Percentiles rank a stretch among this genome's conserved stretches.
Conservation (phyloP, 306 rosid species). For the Fragaria nilgerrensis region DNA sequence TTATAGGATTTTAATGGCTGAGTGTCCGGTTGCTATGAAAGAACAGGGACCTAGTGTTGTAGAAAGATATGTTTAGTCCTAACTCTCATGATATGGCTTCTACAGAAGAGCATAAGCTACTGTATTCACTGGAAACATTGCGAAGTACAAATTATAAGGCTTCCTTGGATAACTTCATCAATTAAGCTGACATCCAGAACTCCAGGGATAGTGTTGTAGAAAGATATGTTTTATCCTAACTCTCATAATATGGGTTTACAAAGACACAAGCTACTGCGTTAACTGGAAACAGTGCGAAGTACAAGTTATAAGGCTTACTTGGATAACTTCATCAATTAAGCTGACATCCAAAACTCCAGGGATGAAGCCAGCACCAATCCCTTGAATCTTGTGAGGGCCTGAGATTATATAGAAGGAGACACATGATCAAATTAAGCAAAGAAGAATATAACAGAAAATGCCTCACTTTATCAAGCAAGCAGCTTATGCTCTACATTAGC, state of each 20-base stretch:
- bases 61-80: background rate
- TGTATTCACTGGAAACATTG: background rate
- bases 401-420: constrained; percentile 23
- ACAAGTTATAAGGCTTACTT: constrained; percentile 48
- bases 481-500: background rate
- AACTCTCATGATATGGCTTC: background rate
- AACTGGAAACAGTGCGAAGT: too few species aligned
- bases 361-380: constrained; percentile 96
- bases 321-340: constrained; percentile 76
- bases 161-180: constrained; percentile 81
- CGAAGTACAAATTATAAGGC: constrained; percentile 29
- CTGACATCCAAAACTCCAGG: constrained; percentile 82
- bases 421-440: constrained; percentile 27
- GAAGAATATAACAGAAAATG: background rate
- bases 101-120: background rate
- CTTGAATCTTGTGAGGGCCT: constrained; percentile 99
- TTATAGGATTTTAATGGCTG: background rate
- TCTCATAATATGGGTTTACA: too few species aligned
- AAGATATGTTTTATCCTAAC: too few species aligned
- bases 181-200: constrained; percentile 65
- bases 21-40: background rate
- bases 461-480: background rate
- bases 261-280: too few species aligned
- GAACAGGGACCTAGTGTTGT: background rate
- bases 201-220: constrained; percentile 53